Evolutionary conservation across 495 filamentous ascomycete genomes (phyloP).

Genomic region (Penicillium egyptiacum): DNA sequence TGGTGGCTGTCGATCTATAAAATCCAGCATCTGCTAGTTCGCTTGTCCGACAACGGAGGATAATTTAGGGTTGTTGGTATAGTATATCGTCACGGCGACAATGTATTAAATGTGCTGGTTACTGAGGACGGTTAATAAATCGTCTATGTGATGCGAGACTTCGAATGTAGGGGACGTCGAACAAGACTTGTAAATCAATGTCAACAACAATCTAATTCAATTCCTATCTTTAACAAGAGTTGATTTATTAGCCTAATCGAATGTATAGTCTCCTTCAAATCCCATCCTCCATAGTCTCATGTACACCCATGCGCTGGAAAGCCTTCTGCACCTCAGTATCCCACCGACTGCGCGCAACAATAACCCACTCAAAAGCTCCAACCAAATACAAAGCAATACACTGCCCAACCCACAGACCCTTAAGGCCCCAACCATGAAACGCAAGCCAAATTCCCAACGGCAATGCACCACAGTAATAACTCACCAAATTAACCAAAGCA

Average conservation of each 20-base stretch:
- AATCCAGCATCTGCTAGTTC: background rate
- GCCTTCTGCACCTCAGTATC: slow-evolving; percentile 73
- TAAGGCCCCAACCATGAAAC: slow-evolving; percentile 85
- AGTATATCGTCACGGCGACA: background rate
- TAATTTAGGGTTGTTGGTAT: background rate
- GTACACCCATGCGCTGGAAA: slow-evolving; percentile 71
- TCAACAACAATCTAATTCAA: background rate
- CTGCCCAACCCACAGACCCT: slow-evolving; percentile 84
- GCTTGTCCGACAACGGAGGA: slow-evolving; percentile 13
- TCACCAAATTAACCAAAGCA: slow-evolving; percentile 83
- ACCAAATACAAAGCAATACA: slow-evolving; percentile 88
- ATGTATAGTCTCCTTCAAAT: slow-evolving; percentile 1
- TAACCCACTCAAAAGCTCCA: slow-evolving; percentile 74
- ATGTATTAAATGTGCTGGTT: background rate
- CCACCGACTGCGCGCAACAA: slow-evolving; percentile 80
- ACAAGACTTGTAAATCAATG: background rate
- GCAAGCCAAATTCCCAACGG: slow-evolving; percentile 84
- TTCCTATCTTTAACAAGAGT: too few relatives aligned
- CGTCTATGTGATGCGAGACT: background rate
- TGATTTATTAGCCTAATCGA: too few relatives aligned
- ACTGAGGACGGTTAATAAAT: background rate
- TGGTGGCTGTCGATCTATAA: slow-evolving; percentile 13
- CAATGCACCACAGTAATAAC: slow-evolving; percentile 83
- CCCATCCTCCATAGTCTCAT: slow-evolving; percentile 48
- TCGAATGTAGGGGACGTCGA: background rate